These are phyloP conservation scores for Houttuynia cordata DNA, from an alignment of 164 flowering plant species.

Conservation along the genomic window DNA sequence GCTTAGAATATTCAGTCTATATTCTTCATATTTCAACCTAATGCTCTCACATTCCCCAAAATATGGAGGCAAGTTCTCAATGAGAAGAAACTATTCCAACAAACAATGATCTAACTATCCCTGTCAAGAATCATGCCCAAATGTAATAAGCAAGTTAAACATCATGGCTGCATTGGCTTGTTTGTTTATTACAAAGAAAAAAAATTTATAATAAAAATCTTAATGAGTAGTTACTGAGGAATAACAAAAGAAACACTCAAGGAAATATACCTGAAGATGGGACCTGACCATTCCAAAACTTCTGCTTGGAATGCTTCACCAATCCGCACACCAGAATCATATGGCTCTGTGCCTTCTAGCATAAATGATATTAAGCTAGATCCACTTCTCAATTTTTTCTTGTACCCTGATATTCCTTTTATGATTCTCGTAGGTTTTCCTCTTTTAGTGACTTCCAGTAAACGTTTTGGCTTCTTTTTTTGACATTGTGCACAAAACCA, in stretches of 20 bases:
- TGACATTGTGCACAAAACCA: constrained; percentile 8
- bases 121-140: background rate
- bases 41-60: background rate
- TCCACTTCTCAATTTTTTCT: constrained; percentile 16
- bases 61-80: too few relatives aligned
- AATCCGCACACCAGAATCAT: constrained; percentile 53
- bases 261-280: constrained; percentile 37
- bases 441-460: constrained; percentile 14
- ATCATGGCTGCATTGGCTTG: too few relatives aligned
- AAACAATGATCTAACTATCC: background rate
- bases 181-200: background rate
- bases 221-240: background rate
- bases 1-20: too few relatives aligned
- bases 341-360: constrained; percentile 53
- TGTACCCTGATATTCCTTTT: constrained; percentile 16
- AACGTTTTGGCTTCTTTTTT: constrained; percentile 9
- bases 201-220: background rate
- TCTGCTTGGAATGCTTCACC: constrained; percentile 79
- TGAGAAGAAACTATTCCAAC: too few relatives aligned
- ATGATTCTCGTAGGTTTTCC: constrained; percentile 12
- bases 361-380: constrained; percentile 33
- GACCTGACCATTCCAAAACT: constrained; percentile 76
- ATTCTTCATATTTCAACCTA: too few relatives aligned
- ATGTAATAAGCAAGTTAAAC: background rate
- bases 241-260: background rate